Conservation (phyloP, 2,329 filamentous ascomycete species). For the Cercospora beticola region DNA sequence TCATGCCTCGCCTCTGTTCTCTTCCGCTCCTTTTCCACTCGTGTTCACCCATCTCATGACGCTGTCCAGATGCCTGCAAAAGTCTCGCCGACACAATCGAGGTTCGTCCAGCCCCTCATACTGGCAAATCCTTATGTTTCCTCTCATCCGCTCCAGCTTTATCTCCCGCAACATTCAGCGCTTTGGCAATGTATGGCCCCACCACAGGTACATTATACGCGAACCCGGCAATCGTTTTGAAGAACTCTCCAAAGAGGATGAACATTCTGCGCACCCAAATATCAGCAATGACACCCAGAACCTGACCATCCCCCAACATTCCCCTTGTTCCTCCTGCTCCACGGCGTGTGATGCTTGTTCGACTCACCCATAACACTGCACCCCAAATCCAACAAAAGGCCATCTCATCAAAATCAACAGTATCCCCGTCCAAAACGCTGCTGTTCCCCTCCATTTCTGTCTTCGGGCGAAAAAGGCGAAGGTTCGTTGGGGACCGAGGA, state of each 20-base stretch:
- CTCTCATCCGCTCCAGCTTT: conserved; percentile 62
- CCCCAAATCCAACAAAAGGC: conserved; percentile 84
- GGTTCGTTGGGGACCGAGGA: conserved; percentile 90
- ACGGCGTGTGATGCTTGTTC: background rate
- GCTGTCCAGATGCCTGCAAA: background rate
- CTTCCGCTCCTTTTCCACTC: background rate
- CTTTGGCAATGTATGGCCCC: conserved; percentile 77
- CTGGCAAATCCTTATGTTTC: conserved; percentile 74
- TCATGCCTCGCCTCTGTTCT: background rate
- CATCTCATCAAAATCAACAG: conserved; percentile 83
- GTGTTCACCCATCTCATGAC: background rate
- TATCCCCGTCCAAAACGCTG: conserved; percentile 81
- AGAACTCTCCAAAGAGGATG: conserved; percentile 92
- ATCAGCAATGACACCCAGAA: background rate
- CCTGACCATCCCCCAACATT: too few relatives aligned
- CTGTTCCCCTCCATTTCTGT: conserved; percentile 89
- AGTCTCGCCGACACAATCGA: background rate
- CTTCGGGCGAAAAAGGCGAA: conserved; percentile 89
- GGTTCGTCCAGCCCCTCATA: conserved; percentile 49
- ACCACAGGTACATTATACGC: conserved; percentile 80
- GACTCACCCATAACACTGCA: conserved; percentile 60
- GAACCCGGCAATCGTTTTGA: conserved; percentile 87
- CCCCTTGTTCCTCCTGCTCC: background rate
- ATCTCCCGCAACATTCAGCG: conserved; percentile 71
- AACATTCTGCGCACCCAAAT: conserved; percentile 71